phyloP scores from a whole-genome alignment of 495 filamentous ascomycete species.

The Xylaria telfairii region DNA sequence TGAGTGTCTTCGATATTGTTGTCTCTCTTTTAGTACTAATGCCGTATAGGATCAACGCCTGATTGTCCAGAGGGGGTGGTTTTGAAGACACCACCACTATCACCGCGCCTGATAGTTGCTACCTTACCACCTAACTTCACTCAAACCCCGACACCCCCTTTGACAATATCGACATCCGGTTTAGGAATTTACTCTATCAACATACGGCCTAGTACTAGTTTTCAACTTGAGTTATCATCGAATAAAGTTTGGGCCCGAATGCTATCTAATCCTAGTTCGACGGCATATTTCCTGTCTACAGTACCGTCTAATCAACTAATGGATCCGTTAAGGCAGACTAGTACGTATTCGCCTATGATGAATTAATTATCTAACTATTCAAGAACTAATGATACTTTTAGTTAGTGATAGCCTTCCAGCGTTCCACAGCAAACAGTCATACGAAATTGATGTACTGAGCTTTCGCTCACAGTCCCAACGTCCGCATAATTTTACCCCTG shows the following conservation, averaged over 20 bases:
- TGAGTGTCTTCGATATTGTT: neutral
- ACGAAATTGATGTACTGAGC: too few relatives aligned
- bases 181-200: neutral
- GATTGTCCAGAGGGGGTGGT: neutral
- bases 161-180: too few relatives aligned
- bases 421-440: neutral
- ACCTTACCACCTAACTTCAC: too few relatives aligned
- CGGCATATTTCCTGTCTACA: neutral
- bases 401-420: neutral
- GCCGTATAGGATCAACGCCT: neutral
- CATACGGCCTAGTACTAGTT: too few relatives aligned
- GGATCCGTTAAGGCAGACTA: neutral
- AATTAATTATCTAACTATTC: neutral
- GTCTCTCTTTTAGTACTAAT: neutral
- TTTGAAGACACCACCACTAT: neutral
- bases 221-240: neutral
- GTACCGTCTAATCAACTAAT: neutral
- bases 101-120: neutral
- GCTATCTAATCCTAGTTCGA: neutral
- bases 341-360: neutral
- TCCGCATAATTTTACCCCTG: neutral
- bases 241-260: neutral
- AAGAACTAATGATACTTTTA: neutral
- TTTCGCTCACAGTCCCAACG: neutral
- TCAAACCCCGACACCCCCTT: too few relatives aligned